Evolutionary conservation across 1,139 yeast genomes (phyloP), one percentile per base, ranked within the genome.

Genomic region (Sugiyamaella grinbergsii): DNA sequence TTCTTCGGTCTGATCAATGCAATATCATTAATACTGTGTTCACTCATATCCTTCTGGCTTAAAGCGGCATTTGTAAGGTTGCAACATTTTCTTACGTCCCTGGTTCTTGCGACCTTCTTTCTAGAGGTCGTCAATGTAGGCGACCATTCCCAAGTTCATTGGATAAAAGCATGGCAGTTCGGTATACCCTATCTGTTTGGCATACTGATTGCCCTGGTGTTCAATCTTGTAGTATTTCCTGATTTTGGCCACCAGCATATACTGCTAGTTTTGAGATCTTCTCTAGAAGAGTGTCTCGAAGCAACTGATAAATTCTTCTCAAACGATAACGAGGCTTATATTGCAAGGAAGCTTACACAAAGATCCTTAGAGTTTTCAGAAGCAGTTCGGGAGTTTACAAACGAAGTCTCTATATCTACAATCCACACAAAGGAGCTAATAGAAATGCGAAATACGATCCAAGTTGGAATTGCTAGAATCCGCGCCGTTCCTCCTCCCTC

Each of bases 1-100:
- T 75, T 75, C 31, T 76, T 71, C 54, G 80, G 79, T 42, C 79
- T 78, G 23, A 65, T 77, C n/a, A 59, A 75, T 19, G 75, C 77
- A 10, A 65, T 70, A 0, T 74, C 79, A 38, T 52, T 74, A 15
- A 58, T 72, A n/a, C 36, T 75, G 22, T 74, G 76, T 0, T 51
- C 75, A 3, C 59, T 71, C 26, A 48, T 71, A 15, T 60, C 73
- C 41, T 67, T 73, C 2, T 75, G 78, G 78, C 39, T 76, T 15
- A 68, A 71, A 47, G 73, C 77, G 1, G 65, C 69, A 28, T 74
- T 63, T 51, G 68, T 70, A 38, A 64, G 80, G 42, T 60, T 72
- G 16, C 66, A 73, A 49, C 77, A 77, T 52, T 49, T 70, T 49
- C 52, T 69, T 5, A 47, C 71, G 28, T 62, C 77, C 0, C 69